Evolutionary conservation across 2,329 filamentous ascomycete genomes (phyloP).

Genomic region (Colletotrichum viniferum): DNA sequence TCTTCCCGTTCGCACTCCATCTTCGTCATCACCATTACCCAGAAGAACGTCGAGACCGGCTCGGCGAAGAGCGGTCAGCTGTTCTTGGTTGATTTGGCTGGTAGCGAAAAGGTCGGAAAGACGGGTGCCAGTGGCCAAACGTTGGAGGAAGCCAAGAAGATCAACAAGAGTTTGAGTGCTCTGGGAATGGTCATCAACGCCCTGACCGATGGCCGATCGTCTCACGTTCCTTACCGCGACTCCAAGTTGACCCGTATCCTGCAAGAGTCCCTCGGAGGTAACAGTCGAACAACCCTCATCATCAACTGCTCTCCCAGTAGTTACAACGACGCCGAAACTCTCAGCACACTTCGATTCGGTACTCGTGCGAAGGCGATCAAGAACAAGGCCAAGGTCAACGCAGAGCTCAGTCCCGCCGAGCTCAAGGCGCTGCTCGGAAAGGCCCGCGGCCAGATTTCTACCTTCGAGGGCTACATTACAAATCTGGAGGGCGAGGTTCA

Average conservation of each 20-base stretch:
- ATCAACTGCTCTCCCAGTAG: constrained; percentile 99
- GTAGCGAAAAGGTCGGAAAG: constrained; percentile 98
- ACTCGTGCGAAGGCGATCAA: constrained; percentile 98
- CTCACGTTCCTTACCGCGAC: constrained; percentile 94
- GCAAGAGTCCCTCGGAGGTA: constrained; percentile 96
- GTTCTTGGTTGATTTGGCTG: constrained; percentile 96
- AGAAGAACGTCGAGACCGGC: constrained; percentile 97
- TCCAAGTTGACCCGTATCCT: constrained; percentile 97
- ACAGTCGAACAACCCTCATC: constrained; percentile 96
- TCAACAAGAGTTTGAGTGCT: constrained; percentile 99
- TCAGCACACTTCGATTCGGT: constrained; percentile 91
- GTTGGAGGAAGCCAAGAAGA: constrained; percentile 98
- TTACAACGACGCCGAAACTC: constrained; percentile 95
- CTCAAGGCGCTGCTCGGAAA: constrained; percentile 93
- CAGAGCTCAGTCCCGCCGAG: constrained; percentile 93
- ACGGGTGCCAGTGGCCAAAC: constrained; percentile 97
- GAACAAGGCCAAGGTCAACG: constrained; percentile 99
- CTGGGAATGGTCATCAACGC: constrained; percentile 97
- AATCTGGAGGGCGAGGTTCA: constrained; percentile 85
- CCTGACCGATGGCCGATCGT: constrained; percentile 90
- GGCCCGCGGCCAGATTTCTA: constrained; percentile 86
- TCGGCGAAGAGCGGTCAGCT: constrained; percentile 96
- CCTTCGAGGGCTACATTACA: constrained; percentile 85
- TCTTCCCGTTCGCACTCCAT: constrained; percentile 98
- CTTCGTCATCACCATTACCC: constrained; percentile 94